phyloP scores from a whole-genome alignment of 352 stramenopile genomes.

The Phytophthora capsici region DNA sequence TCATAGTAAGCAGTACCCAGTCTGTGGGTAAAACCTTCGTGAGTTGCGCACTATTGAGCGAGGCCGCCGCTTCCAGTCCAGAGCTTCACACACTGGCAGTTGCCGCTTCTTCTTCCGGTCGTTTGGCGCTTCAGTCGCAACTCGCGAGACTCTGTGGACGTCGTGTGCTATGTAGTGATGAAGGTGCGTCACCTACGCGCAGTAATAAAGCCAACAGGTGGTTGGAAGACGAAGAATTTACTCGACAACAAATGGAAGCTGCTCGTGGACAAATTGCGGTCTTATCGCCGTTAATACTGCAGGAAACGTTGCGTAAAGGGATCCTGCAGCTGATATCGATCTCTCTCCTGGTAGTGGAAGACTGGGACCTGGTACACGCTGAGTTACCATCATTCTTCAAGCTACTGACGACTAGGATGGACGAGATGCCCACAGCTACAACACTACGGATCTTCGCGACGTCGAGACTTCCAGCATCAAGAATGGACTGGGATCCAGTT shows the following conservation, averaged over 20 bases:
- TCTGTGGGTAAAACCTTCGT: constrained; percentile 80
- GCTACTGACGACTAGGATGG: constrained; percentile 23
- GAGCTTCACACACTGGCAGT: constrained; percentile 46
- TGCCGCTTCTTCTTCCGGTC: constrained; percentile 39
- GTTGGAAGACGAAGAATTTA: constrained; percentile 29
- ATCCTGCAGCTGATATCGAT: constrained; percentile 39
- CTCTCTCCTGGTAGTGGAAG: constrained; percentile 64
- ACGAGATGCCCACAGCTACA: constrained; percentile 10
- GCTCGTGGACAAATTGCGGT: constrained; percentile 44
- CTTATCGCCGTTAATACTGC: constrained; percentile 55
- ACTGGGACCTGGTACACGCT: constrained; percentile 68
- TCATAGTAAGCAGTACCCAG: constrained; percentile 62
- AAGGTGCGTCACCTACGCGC: background rate
- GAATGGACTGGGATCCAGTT: constrained; percentile 51
- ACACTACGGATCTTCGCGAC: constrained; percentile 67
- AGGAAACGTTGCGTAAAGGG: constrained; percentile 44
- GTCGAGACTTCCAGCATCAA: constrained; percentile 53
- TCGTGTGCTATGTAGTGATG: constrained; percentile 46
- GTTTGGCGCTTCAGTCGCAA: constrained; percentile 41
- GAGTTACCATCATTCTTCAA: constrained; percentile 71
- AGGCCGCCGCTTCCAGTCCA: constrained; percentile 26
- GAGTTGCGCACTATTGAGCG: constrained; percentile 56
- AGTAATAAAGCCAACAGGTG: constrained; percentile 20
- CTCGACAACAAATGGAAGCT: constrained; percentile 23
- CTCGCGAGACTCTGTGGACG: constrained; percentile 53